Conservation (phyloP, 305 asterid genomes). For the Fraxinus angustifolia region DNA sequence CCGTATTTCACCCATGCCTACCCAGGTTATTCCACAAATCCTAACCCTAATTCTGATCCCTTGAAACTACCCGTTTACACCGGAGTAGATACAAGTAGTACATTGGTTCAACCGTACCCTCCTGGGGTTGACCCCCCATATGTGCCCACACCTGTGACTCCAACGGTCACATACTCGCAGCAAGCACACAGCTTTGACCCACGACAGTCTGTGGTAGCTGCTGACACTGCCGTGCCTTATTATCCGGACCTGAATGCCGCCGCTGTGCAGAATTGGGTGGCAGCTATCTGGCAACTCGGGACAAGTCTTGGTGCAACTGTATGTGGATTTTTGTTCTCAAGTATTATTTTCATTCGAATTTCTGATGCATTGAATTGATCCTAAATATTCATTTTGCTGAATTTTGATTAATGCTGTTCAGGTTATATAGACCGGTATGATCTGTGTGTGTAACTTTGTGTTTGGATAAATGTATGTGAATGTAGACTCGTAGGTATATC, state of each 20-base stretch:
- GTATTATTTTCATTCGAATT: background rate
- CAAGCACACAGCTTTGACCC: constrained; percentile 14
- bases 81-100: constrained; percentile 16
- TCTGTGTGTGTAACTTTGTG: background rate
- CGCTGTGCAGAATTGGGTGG: constrained; percentile 27
- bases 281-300: constrained; percentile 25
- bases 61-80: background rate
- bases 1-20: background rate
- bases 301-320: constrained; percentile 27
- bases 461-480: background rate
- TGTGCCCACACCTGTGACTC: constrained; percentile 23
- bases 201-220: constrained; percentile 17
- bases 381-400: background rate
- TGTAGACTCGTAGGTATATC: background rate
- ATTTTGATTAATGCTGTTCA: background rate
- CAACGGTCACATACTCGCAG: background rate
- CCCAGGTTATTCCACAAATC: constrained; percentile 6
- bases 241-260: constrained; percentile 25
- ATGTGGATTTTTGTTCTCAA: constrained; percentile 18
- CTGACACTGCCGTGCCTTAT: background rate
- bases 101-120: constrained; percentile 31
- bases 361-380: background rate
- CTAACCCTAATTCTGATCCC: constrained; percentile 23
- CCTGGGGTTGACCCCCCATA: constrained; percentile 38
- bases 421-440: background rate